Percentiles rank a stretch among this genome's conserved stretches.
Conservation (phyloP, 2,329 filamentous ascomycete species). For the Clonostachys solani region DNA sequence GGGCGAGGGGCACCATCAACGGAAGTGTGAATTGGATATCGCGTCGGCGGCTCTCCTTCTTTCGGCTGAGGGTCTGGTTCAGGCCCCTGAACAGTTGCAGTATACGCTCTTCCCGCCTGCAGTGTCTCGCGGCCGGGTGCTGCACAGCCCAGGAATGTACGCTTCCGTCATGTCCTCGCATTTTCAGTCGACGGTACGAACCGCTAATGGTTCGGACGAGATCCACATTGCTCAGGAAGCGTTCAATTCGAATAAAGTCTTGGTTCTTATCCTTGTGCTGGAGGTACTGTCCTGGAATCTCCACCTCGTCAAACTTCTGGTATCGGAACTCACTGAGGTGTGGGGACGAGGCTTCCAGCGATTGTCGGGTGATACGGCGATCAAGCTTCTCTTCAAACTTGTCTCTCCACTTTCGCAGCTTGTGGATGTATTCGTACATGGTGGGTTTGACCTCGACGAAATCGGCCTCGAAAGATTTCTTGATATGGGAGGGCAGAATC, state of each 20-base stretch:
- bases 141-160: constrained; percentile 96
- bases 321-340: constrained; percentile 96
- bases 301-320: constrained; percentile 97
- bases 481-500: constrained; percentile 89
- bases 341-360: constrained; percentile 81
- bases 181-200: constrained; percentile 89
- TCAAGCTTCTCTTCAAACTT: constrained; percentile 98
- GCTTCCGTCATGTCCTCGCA: constrained; percentile 95
- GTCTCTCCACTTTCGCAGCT: constrained; percentile 91
- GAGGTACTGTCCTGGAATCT: constrained; percentile 94
- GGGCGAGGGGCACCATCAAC: constrained; percentile 90
- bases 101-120: constrained; percentile 89
- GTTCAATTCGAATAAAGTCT: constrained; percentile 95
- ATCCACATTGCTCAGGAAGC: constrained; percentile 93
- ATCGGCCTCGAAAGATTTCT: constrained; percentile 95
- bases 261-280: constrained; percentile 99
- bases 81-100: constrained; percentile 96
- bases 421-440: constrained; percentile 98
- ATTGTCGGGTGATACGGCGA: constrained; percentile 66
- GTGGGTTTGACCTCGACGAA: constrained; percentile 94
- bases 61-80: constrained; percentile 85
- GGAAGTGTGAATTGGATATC: constrained; percentile 96
- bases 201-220: constrained; percentile 86
- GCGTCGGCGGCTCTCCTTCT: constrained; percentile 90
- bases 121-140: constrained; percentile 89